These are phyloP conservation scores for Fusarium anthophilum DNA, from an alignment of 2,329 filamentous ascomycete species.

Conservation along the genomic window DNA sequence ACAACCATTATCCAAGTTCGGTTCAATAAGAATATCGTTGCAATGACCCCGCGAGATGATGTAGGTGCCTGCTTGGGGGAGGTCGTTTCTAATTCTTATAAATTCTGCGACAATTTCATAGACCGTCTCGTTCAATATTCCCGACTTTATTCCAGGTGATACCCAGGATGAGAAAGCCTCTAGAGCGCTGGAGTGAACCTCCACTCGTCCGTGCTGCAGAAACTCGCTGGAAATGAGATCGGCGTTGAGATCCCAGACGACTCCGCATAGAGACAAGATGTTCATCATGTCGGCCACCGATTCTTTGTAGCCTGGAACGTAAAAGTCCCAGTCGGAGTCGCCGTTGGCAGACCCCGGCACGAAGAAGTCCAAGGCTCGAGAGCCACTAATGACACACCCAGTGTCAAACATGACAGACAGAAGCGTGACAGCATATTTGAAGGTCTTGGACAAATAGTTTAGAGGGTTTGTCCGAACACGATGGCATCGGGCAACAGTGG, in stretches of 20 bases:
- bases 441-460: constrained; percentile 5
- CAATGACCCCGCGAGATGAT: background rate
- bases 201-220: background rate
- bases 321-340: constrained; percentile 24
- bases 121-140: background rate
- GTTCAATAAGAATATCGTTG: background rate
- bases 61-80: background rate
- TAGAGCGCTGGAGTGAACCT: background rate
- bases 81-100: background rate
- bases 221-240: background rate
- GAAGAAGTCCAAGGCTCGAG: background rate
- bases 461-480: background rate
- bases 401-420: constrained; percentile 12
- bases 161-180: background rate
- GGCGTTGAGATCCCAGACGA: background rate
- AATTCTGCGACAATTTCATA: background rate
- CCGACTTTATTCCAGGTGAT: background rate
- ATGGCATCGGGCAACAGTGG: background rate
- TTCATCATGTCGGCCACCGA: constrained; percentile 9
- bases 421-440: constrained; percentile 9
- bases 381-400: constrained; percentile 13
- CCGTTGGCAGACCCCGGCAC: background rate
- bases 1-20: background rate
- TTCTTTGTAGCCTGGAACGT: constrained; percentile 21
- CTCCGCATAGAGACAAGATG: background rate